Percentiles rank a stretch among this genome's conserved stretches.
phyloP scores from a whole-genome alignment of 176 grass and related monocot species.

The Poa pratensis region DNA sequence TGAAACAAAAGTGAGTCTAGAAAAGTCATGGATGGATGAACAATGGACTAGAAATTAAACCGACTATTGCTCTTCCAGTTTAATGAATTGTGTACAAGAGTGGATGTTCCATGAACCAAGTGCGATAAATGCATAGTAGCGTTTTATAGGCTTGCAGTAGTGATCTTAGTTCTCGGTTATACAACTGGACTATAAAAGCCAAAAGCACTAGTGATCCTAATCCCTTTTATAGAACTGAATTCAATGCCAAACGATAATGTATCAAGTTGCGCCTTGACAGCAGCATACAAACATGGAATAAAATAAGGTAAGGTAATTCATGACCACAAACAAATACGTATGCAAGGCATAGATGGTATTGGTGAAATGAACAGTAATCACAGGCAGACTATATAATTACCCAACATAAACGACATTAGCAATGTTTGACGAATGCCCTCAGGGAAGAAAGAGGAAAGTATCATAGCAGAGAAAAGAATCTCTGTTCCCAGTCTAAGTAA shows the following conservation, averaged over 20 bases:
- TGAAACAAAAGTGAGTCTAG: background rate
- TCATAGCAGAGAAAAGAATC: background rate
- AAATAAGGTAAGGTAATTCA: background rate
- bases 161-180: background rate
- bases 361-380: background rate
- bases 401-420: too few relatives aligned
- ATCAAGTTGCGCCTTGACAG: background rate
- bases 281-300: background rate
- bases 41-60: background rate
- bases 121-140: background rate
- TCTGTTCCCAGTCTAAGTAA: background rate
- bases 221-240: background rate
- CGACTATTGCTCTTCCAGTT: background rate
- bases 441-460: background rate
- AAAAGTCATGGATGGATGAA: background rate
- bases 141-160: background rate
- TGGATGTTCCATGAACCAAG: background rate
- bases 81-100: background rate
- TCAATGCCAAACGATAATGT: background rate
- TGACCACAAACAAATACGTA: background rate
- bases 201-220: background rate
- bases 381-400: background rate
- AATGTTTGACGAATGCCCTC: too few relatives aligned
- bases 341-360: background rate
- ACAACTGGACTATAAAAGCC: background rate